Base-by-base conservation (phyloP, 2,329 filamentous ascomycete genomes). In the Trichoderma asperellum region DNA sequence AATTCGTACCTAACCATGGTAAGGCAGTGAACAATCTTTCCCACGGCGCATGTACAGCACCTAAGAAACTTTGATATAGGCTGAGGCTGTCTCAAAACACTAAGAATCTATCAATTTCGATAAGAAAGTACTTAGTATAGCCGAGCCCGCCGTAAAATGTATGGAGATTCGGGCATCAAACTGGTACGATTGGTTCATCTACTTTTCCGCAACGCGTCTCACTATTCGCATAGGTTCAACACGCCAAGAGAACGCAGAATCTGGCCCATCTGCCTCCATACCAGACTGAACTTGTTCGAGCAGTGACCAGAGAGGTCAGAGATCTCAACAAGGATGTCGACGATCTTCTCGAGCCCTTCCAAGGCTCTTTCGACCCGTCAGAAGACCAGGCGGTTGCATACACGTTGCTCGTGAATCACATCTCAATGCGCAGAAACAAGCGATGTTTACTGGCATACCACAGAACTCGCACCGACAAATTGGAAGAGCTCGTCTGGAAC, bases 351-450 rank as follows among this genome's bases (percentile, higher is more conserved):
- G 91, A 92, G 69, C 92, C 93, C 0, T 96, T 95, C 78, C 88
- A 92, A 72, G 92, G 91, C 71, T 91, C 90, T 0, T 98, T 98
- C 83, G 91, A 97, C 74, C 95, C 94, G 0, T 88, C 90, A 18
- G 87, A 90, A 12, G 90, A 97, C 75, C 93, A 93, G 56, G 92
- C 92, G 11, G 91, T 91, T 37, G 94, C 95, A 3, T 97, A 93
- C 77, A 92, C 93, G 1, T 85, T 99, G 29, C 88, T 99, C 27
- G 94, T 98, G 71, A 92, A 97, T 78, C 95, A 99, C 78, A 84
- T 99, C 12, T 94, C 92, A 74, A 97, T 98, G 92, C 90, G 96
- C 60, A 88, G 96, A 68, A 97, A 99, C 80, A 99, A 99, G 80
- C 91, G 96, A 55, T 99, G 96, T 77, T 85, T 99, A 24, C 87